These are phyloP conservation scores for Alloteropsis semialata DNA, from an alignment of 176 grass and related monocot genomes.

Conservation along the genomic window DNA sequence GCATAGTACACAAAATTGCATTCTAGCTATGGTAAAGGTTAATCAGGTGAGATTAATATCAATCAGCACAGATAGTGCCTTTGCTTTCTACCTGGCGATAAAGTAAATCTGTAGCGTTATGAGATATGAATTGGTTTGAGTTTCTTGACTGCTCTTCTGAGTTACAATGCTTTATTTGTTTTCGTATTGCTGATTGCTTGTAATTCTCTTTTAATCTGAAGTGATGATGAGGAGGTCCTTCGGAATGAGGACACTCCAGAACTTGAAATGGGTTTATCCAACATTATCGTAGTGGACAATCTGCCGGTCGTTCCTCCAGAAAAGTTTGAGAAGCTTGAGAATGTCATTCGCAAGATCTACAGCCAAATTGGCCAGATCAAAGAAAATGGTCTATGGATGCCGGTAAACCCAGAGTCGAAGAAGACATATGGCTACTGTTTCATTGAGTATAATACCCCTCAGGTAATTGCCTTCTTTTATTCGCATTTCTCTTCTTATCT, in stretches of 20 bases:
- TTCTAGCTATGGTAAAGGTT: background rate
- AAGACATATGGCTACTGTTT: constrained; percentile 89
- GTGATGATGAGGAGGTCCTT: constrained; percentile 79
- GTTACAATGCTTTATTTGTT: background rate
- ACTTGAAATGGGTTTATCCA: constrained; percentile 62
- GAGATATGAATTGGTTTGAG: background rate
- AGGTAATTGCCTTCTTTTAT: constrained; percentile 45
- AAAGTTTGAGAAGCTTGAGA: constrained; percentile 89
- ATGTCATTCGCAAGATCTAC: constrained; percentile 77
- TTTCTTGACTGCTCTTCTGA: background rate
- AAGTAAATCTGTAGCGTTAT: background rate
- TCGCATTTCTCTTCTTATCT: background rate
- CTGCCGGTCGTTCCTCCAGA: constrained; percentile 72
- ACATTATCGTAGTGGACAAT: constrained; percentile 76
- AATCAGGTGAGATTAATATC: background rate
- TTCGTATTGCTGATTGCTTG: background rate
- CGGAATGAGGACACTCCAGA: constrained; percentile 62
- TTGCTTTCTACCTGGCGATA: background rate
- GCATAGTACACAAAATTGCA: background rate
- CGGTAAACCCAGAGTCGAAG: constrained; percentile 62
- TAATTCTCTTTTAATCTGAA: constrained; percentile 17
- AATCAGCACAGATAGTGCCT: background rate
- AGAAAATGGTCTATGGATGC: constrained; percentile 91
- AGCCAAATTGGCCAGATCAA: constrained; percentile 73
- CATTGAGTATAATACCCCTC: constrained; percentile 72